phyloP scores from a whole-genome alignment of 768 basidiomycete genomes.

The Boletus sensibilis region DNA sequence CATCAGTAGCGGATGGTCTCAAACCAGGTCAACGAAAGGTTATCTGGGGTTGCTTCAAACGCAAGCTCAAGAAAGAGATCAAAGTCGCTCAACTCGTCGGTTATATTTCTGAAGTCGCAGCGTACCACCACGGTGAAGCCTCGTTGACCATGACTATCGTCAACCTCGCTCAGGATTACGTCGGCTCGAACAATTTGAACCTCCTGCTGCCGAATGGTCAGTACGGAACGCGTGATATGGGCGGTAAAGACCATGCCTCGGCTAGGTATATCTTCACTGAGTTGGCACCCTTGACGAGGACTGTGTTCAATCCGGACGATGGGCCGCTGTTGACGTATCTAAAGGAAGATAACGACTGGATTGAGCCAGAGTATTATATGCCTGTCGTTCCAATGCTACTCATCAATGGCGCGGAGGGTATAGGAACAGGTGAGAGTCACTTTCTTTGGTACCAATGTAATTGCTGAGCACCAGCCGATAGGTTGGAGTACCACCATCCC shows the following conservation, averaged over 20 bases:
- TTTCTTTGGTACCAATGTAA: background rate
- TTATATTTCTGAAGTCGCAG: constrained; percentile 90
- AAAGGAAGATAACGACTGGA: constrained; percentile 78
- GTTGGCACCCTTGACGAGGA: constrained; percentile 68
- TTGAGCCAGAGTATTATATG: constrained; percentile 95
- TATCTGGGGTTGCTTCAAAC: constrained; percentile 93
- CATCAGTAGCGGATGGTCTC: constrained; percentile 88
- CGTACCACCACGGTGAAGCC: constrained; percentile 95
- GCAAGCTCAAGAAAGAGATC: constrained; percentile 88
- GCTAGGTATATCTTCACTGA: constrained; percentile 95
- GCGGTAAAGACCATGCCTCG: constrained; percentile 95
- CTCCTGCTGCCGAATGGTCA: constrained; percentile 86
- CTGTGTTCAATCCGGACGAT: constrained; percentile 79
- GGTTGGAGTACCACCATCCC: constrained; percentile 96
- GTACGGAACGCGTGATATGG: constrained; percentile 90
- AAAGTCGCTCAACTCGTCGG: constrained; percentile 97
- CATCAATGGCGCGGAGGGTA: constrained; percentile 94
- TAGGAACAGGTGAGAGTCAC: constrained; percentile 79
- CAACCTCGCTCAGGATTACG: constrained; percentile 89
- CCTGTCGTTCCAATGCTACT: constrained; percentile 86
- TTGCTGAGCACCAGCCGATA: constrained; percentile 27
- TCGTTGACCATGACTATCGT: constrained; percentile 89
- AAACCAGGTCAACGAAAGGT: constrained; percentile 99
- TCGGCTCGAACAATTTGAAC: constrained; percentile 95
- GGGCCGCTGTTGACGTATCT: constrained; percentile 82